Evolutionary conservation across 1,284 basidiomycete genomes (phyloP).

Genomic region (Prillingera fragicola): DNA sequence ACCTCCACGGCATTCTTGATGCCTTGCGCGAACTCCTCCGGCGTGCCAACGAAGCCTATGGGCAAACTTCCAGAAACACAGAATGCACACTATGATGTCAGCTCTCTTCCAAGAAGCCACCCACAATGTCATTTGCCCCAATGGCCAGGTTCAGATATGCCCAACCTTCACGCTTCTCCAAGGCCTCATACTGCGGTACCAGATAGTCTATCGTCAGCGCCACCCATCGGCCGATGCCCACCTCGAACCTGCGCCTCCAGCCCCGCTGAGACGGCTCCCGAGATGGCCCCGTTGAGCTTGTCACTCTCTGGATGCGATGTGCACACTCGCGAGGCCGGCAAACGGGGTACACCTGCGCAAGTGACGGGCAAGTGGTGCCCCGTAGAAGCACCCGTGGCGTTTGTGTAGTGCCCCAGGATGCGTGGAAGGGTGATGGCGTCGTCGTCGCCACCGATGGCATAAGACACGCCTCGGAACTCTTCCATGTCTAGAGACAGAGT

Average conservation of each 20-base stretch:
- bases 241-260: conserved; percentile 34
- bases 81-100: conserved; percentile 38
- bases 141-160: conserved; percentile 46
- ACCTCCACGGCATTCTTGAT: conserved; percentile 40
- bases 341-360: conserved; percentile 20
- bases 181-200: conserved; percentile 30
- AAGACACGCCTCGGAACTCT: conserved; percentile 47
- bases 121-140: conserved; percentile 47
- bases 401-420: conserved; percentile 27
- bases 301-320: conserved; percentile 24
- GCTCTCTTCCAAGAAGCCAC: conserved; percentile 7
- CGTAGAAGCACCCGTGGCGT: conserved; percentile 23
- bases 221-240: conserved; percentile 10
- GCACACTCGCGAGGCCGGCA: no score
- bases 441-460: conserved; percentile 42
- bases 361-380: conserved; percentile 26
- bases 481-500: conserved; percentile 23
- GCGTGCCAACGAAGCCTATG: conserved; percentile 27
- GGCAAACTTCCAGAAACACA: conserved; percentile 38
- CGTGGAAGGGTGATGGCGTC: conserved; percentile 43
- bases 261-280: conserved; percentile 27
- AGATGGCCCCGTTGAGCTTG: conserved; percentile 40
- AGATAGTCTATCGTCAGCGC: conserved; percentile 34
- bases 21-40: conserved; percentile 37
- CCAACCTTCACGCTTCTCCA: conserved; percentile 34